Base-by-base conservation (phyloP, 2,329 filamentous ascomycete species). In the Cladophialophora exuberans region DNA sequence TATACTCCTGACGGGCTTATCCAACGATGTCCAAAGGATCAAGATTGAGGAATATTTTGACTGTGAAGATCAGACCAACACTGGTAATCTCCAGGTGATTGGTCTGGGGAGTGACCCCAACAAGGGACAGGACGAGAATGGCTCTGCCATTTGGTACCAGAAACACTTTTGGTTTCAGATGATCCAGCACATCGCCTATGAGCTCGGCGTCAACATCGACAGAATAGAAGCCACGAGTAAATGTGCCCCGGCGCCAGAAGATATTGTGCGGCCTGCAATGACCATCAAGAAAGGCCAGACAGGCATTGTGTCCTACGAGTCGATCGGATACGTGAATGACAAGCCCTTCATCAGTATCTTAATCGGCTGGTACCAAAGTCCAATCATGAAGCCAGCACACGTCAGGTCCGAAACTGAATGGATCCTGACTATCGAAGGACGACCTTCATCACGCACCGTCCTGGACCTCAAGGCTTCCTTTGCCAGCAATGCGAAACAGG, bases 201-300 rank as follows among this genome's bases (percentile, higher is more conserved):
- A 43, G 23, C 23, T 43, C 39, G 39, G 39, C 18, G 23, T 43
- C 39, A 43, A 43, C 4, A 43, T 43, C 23, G 39, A 43, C 23
- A 22, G 39, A 3, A 43, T 43, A 22, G 39, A 43, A 43, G 39
- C 39, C 18, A 43, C 39, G 18, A 43, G 23, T 10, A 22, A 43
- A 17, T 43, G 39, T 26, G 18, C 23, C 39, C 18, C 18, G 39
- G 39, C 39, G 23, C 39, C 39, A 26, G 39, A 43, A 43, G 39
- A 43, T 26, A 26, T 43, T 23, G 18, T 43, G 18, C 39, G 39
- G 39, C 39, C 39, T 20, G 39, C 23, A 2, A 43, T 43, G 39
- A 43, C 39, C 39, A 26, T 43, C 18, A 43, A 43, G 39, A 43
- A 43, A 43, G 39, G 39, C 39, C 39, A 26, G 18, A 43, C 39